These are phyloP conservation scores for Phytophthora constricta DNA, from an alignment of 352 stramenopile species.

Conservation along the genomic window DNA sequence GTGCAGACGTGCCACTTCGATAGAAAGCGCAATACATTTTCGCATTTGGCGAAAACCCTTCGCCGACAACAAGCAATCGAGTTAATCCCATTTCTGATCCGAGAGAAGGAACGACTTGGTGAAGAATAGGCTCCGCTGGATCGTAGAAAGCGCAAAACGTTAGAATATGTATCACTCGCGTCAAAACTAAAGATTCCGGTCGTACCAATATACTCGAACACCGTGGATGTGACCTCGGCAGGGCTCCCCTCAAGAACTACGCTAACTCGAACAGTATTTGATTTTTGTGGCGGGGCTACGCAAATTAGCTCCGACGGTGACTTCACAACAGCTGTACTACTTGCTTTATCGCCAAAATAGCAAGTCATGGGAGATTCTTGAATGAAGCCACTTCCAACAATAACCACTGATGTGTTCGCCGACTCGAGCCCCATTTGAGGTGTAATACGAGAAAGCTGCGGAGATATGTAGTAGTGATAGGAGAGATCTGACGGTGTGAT, in stretches of 20 bases:
- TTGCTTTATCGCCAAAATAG: slow-evolving; percentile 32
- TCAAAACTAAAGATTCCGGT: not conserved
- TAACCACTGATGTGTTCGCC: slow-evolving; percentile 23
- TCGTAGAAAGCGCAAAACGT: too few relatives aligned
- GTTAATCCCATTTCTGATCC: slow-evolving; percentile 41
- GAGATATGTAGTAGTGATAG: slow-evolving; percentile 40
- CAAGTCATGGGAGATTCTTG: slow-evolving; percentile 33
- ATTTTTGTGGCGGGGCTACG: slow-evolving; percentile 23
- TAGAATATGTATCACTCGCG: not conserved
- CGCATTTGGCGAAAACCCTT: slow-evolving; percentile 25
- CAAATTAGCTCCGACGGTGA: slow-evolving; percentile 39
- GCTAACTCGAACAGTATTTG: slow-evolving; percentile 18
- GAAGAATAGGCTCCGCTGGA: slow-evolving; percentile 38
- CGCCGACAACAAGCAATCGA: slow-evolving; percentile 37
- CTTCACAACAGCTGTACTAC: slow-evolving; percentile 13
- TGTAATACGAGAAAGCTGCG: slow-evolving; percentile 15
- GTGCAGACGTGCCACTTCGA: not conserved
- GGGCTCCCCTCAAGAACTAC: slow-evolving; percentile 10
- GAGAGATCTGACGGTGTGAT: slow-evolving; percentile 19
- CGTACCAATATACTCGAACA: slow-evolving; percentile 47
- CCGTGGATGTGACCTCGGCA: slow-evolving; percentile 5
- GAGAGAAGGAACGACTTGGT: slow-evolving; percentile 36
- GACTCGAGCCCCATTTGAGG: slow-evolving; percentile 33
- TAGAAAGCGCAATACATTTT: slow-evolving; percentile 32
- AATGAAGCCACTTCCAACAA: slow-evolving; percentile 47